Base-by-base conservation (phyloP, 345 rosid species). In the Luvunga scandens region DNA sequence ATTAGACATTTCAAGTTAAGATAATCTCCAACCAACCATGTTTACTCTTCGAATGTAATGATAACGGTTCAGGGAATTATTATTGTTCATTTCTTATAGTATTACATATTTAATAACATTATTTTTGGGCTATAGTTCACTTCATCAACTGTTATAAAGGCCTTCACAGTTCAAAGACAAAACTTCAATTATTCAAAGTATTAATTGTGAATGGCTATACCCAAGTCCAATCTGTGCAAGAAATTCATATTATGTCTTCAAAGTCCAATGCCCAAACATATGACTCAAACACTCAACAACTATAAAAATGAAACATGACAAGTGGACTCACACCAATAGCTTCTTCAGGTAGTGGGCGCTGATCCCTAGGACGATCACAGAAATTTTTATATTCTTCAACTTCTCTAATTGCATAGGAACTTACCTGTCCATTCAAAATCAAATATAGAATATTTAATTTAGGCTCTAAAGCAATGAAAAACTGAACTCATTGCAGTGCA, bases 321-420 rank as follows among this genome's bases (percentile, higher is more conserved):
- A 75, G 38, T 73, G 85, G 75, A 76, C 97, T 89, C 86, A 91
- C 98, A 85, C 92, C 90, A 66, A 95, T 89, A 82, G 89, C 93
- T 88, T 95, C 98, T 72, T 93, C 98, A 57, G 98, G 95, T 56
- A 85, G 87, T 0, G 93, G 98, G 9, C 97, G 92, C 82, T 95
- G 98, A 73, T 91, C 97, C 84, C 83, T 95, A 6, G 95, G 81
- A 5, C 94, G 91, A 83, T 94, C 97, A 76, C 97, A 94, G 84
- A 91, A 94, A 59, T 94, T 94, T 83, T 85, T 94, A 75, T 94
- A 93, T 83, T 94, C 97, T 72, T 91, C 97, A 42, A 89, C 89
- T 76, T 94, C 97, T 84, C 98, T 89, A 69, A 93, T 89, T 14
- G 93, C 97, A 77, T 87, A 90, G 10, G 98, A 80, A 78, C 94